Conservation (phyloP, 106 monocot genomes). For the Dactylorhiza incarnata region DNA sequence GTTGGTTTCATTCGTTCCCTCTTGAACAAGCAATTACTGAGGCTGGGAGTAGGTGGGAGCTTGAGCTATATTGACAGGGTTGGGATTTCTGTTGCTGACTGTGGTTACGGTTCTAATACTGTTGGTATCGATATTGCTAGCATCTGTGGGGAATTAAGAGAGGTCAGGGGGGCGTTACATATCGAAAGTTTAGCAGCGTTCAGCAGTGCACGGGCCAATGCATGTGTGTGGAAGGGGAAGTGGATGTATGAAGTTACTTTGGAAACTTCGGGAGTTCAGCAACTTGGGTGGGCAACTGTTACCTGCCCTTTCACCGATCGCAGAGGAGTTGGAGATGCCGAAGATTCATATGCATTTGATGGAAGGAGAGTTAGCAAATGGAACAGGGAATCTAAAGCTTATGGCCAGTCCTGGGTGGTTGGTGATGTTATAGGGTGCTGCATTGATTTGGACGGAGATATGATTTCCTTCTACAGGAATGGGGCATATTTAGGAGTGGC, state of each 20-base stretch:
- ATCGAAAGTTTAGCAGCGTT: conserved; percentile 75
- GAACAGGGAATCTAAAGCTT: conserved; percentile 61
- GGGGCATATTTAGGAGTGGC: conserved; percentile 83
- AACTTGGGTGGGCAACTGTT: conserved; percentile 85
- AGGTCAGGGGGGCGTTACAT: conserved; percentile 40
- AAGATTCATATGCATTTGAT: conserved; percentile 96
- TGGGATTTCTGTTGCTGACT: conserved; percentile 23
- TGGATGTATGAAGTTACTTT: conserved; percentile 98
- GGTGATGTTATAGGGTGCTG: conserved; percentile 99
- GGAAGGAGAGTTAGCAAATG: conserved; percentile 89
- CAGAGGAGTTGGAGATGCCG: conserved; percentile 89
- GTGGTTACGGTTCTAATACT: conserved; percentile 14
- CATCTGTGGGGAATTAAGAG: conserved; percentile 69
- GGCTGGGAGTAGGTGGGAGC: conserved; percentile 8
- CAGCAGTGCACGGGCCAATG: conserved; percentile 78
- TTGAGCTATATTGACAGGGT: conserved; percentile 13
- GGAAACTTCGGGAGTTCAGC: conserved; percentile 90
- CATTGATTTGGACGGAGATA: conserved; percentile 63
- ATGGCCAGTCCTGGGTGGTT: conserved; percentile 85
- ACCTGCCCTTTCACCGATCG: conserved; percentile 78
- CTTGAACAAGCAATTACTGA: conserved; percentile 24
- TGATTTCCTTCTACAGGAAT: conserved; percentile 88
- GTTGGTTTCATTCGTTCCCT: conserved; percentile 36
- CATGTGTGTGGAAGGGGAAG: conserved; percentile 70
- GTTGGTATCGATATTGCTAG: conserved; percentile 54